Evolutionary conservation across 441 rosid genomes (phyloP).

Genomic region (Omphalea diandra): DNA sequence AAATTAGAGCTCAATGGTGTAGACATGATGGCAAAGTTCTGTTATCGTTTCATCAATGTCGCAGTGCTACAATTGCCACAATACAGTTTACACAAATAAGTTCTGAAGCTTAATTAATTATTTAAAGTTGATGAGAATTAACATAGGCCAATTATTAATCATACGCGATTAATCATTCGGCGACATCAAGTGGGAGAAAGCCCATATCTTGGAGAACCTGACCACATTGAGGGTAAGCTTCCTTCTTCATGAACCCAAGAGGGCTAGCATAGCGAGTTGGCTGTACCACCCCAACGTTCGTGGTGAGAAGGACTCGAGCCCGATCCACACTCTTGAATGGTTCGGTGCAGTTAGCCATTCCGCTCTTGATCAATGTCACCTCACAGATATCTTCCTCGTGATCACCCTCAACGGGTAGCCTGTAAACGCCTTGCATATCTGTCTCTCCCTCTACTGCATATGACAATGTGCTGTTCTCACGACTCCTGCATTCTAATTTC

Average conservation of each 20-base stretch:
- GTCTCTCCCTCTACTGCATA: constrained; percentile 21
- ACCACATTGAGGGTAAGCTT: constrained; percentile 23
- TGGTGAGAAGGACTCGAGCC: constrained; percentile 37
- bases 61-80: too few relatives aligned
- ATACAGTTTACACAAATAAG: too few relatives aligned
- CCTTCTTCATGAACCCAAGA: constrained; percentile 34
- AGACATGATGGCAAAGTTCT: too few relatives aligned
- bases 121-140: too few relatives aligned
- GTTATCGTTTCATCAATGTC: too few relatives aligned
- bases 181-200: constrained; percentile 29
- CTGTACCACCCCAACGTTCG: constrained; percentile 31
- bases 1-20: too few relatives aligned
- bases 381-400: constrained; percentile 49
- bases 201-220: constrained; percentile 37
- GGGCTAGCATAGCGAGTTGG: constrained; percentile 31
- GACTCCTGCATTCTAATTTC: constrained; percentile 34
- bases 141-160: too few relatives aligned
- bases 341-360: constrained; percentile 15
- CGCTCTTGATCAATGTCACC: constrained; percentile 28
- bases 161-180: background rate
- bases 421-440: constrained; percentile 30
- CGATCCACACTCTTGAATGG: background rate
- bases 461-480: constrained; percentile 11
- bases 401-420: constrained; percentile 30
- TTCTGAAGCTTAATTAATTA: too few relatives aligned